Percentiles rank a stretch among this genome's conserved stretches.
Evolutionary conservation across 495 filamentous ascomycete genomes (phyloP).

Genomic region (Thermothielavioides terrestris): DNA sequence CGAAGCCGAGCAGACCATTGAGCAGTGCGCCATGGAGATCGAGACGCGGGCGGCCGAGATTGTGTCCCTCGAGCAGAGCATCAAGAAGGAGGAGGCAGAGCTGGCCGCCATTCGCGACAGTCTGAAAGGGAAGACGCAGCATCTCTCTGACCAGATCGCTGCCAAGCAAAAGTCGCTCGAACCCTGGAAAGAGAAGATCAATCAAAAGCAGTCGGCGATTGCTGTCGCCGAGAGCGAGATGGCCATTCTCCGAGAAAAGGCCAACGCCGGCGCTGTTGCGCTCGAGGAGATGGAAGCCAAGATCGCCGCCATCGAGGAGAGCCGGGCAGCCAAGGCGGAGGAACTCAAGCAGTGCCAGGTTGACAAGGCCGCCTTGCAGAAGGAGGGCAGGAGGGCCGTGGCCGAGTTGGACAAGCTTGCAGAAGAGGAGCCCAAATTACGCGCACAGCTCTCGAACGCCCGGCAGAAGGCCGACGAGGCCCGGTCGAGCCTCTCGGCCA

Average conservation of each 20-base stretch:
- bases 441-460: constrained; percentile 72
- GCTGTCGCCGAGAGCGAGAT: constrained; percentile 92
- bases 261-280: constrained; percentile 74
- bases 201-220: constrained; percentile 85
- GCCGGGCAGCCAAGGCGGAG: constrained; percentile 55
- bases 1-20: constrained; percentile 67
- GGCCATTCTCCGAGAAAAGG: constrained; percentile 78
- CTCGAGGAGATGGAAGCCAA: constrained; percentile 78
- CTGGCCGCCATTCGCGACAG: constrained; percentile 69
- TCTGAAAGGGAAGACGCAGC: constrained; percentile 91
- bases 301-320: constrained; percentile 62
- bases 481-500: constrained; percentile 74
- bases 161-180: constrained; percentile 88
- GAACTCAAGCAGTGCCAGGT: constrained; percentile 70
- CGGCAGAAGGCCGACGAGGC: constrained; percentile 95
- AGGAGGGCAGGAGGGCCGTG: constrained; percentile 62
- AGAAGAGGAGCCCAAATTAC: constrained; percentile 69
- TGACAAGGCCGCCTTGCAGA: constrained; percentile 61
- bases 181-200: constrained; percentile 95
- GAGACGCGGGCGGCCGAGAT: constrained; percentile 66
- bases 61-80: constrained; percentile 57
- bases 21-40: constrained; percentile 69
- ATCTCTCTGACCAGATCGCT: constrained; percentile 84
- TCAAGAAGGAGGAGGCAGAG: constrained; percentile 73
- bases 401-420: constrained; percentile 60